These are phyloP conservation scores for Chalciporus piperatus DNA, from an alignment of 768 basidiomycete species.

Conservation along the genomic window DNA sequence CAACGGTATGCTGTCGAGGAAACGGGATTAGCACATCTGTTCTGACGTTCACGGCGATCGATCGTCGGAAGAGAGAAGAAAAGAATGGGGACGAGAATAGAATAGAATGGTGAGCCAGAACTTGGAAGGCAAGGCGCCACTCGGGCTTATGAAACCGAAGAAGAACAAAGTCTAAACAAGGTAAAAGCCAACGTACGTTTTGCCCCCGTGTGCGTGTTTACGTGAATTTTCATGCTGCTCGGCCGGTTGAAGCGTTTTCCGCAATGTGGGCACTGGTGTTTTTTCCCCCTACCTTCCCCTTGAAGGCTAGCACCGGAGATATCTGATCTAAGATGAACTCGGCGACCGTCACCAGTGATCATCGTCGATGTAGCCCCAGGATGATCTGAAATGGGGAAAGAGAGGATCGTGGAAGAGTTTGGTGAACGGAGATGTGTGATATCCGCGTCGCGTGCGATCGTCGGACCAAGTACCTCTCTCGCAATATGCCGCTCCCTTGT, in stretches of 20 bases:
- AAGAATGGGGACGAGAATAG: not conserved
- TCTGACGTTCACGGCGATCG: not conserved
- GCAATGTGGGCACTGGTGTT: conserved; percentile 38
- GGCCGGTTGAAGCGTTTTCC: conserved; percentile 42
- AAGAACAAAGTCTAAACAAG: not conserved
- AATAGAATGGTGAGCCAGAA: conserved; percentile 11
- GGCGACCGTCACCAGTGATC: conserved; percentile 28
- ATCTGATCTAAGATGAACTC: conserved; percentile 30
- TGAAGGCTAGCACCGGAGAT: conserved; percentile 26
- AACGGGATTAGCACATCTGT: conserved; percentile 13
- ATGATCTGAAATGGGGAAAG: conserved; percentile 34
- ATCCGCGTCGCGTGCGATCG: conserved; percentile 31
- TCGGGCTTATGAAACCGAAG: conserved; percentile 3
- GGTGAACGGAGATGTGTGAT: conserved; percentile 28
- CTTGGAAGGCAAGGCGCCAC: conserved; percentile 21
- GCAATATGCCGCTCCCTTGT: conserved; percentile 24
- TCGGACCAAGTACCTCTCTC: conserved; percentile 23
- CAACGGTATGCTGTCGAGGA: conserved; percentile 60
- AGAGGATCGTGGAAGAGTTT: conserved; percentile 31
- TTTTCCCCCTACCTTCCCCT: conserved; percentile 33
- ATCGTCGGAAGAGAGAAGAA: not conserved
- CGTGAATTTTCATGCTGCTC: conserved; percentile 41
- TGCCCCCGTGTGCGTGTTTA: conserved; percentile 41
- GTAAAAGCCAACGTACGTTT: conserved; percentile 30
- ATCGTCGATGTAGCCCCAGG: conserved; percentile 23